Evolutionary conservation across 106 monocot species (phyloP), one percentile per base, ranked within the genome.

Genomic region (Hemerocallis citrina): DNA sequence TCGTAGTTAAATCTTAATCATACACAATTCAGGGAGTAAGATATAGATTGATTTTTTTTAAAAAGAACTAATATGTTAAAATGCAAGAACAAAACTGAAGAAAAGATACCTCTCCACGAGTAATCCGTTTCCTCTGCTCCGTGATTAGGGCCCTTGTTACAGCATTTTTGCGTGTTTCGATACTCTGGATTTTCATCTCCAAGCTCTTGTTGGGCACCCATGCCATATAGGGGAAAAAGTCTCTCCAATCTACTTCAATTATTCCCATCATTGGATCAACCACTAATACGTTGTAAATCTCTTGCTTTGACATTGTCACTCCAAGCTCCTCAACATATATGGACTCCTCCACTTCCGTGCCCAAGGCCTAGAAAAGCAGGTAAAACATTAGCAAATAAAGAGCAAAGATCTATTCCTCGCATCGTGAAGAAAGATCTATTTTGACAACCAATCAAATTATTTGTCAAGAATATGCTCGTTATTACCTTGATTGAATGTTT

Each of bases 161-260:
- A 2, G 74, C 74, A 24, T 23, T 67, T 66, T 77, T 84, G 24
- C 79, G 77, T 19, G 15, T 64, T 7, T 50, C 79, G 48, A 88
- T 88, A 1, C 25, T 60, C 13, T 59, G 65, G 31, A 96, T 82
- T 61, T 77, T 91, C 31, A 13, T 67, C 64, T 91, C 96, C 39
- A 79, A 34, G 34, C 67, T 70, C 42, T 61, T 79, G 42, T 96
- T 87, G 9, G 96, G 96, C 54, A 96, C 59, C 96, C 91, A 91
- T 52, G 55, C 62, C 24, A 96, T 49, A 52, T 81, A 88, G 22
- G 96, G 96, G 73, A 96, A 96, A 79, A 91, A 96, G 59, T 96
- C 96, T 68, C 91, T 96, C 96, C 96, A 91, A 8, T 91, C 96
- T 17, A 96, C 81, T 38, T 91, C 87, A 16, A 96, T 76, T 13